Conservation (phyloP, 2,329 filamentous ascomycete genomes). For the Penicillium sp. region DNA sequence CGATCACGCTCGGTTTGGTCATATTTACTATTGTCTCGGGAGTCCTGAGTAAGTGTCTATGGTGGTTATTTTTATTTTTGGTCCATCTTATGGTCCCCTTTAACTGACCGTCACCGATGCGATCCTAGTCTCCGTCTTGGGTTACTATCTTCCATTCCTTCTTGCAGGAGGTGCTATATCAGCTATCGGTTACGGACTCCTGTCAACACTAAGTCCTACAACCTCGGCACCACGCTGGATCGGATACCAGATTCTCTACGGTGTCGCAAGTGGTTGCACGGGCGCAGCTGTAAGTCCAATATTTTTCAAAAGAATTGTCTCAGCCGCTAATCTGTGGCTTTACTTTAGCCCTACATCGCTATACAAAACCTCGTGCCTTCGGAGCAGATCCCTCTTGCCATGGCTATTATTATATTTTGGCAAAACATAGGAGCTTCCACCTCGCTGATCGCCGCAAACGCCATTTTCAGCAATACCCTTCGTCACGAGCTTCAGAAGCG, state of each 20-base stretch:
- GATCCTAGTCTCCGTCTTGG: conserved; percentile 22
- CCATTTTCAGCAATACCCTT: conserved; percentile 24
- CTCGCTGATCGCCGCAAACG: conserved; percentile 24
- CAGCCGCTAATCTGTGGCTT: neutral
- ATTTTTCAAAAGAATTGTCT: too few relatives aligned
- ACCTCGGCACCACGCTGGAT: conserved; percentile 21
- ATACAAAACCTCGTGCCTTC: conserved; percentile 21
- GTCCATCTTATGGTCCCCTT: too few relatives aligned
- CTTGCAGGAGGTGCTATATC: conserved; percentile 23
- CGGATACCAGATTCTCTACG: conserved; percentile 26
- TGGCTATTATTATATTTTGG: conserved; percentile 25
- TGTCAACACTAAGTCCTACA: conserved; percentile 22
- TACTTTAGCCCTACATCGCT: conserved; percentile 20
- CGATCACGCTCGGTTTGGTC: conserved; percentile 19
- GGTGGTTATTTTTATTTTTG: neutral
- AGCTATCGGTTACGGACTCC: conserved; percentile 27
- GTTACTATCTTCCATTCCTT: conserved; percentile 30
- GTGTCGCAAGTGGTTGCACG: conserved; percentile 13
- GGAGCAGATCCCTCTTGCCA: conserved; percentile 21
- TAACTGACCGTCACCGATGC: neutral
- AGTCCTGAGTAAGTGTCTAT: neutral
- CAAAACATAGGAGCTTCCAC: conserved; percentile 30
- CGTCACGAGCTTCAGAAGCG: conserved; percentile 13
- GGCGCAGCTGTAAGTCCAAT: conserved; percentile 8
- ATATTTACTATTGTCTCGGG: conserved; percentile 7